A percentile compares a stretch with the other conserved stretches of the same genome.
These are phyloP conservation scores for Pseudogymnoascus sp. DNA, from an alignment of 2,329 filamentous ascomycete species.

Conservation along the genomic window DNA sequence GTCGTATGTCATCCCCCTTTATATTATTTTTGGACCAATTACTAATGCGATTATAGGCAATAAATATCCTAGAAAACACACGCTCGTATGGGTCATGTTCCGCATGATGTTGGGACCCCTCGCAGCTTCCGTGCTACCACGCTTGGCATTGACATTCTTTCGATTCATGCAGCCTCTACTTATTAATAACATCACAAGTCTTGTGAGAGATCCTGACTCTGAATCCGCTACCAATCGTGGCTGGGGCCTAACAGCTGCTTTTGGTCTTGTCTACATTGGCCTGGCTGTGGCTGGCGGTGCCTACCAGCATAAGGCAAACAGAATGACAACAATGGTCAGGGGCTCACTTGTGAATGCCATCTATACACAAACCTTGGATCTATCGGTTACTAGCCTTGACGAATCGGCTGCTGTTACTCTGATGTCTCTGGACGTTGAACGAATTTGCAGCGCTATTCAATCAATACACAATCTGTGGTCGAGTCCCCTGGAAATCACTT, in stretches of 20 bases:
- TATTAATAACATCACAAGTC: constrained; percentile 14
- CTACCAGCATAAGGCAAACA: constrained; percentile 22
- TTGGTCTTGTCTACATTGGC: constrained; percentile 18
- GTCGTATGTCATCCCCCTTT: constrained; percentile 9
- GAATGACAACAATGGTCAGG: constrained; percentile 20
- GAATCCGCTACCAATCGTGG: constrained; percentile 14
- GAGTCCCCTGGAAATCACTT: background rate
- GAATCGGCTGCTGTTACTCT: constrained; percentile 24
- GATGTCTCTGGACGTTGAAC: constrained; percentile 23
- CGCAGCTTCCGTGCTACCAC: constrained; percentile 15
- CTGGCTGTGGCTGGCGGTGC: constrained; percentile 17
- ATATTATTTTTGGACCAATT: background rate
- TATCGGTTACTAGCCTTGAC: constrained; percentile 21
- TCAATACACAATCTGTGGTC: background rate
- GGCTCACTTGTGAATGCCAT: constrained; percentile 22
- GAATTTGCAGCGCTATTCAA: constrained; percentile 29
- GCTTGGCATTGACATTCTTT: constrained; percentile 18
- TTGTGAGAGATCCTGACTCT: constrained; percentile 15
- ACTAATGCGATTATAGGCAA: constrained; percentile 12
- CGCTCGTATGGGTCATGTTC: constrained; percentile 14
- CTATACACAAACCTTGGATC: constrained; percentile 23
- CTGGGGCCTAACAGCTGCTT: constrained; percentile 18
- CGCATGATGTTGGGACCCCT: constrained; percentile 15
- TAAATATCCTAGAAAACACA: constrained; percentile 15
- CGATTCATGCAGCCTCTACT: constrained; percentile 20